Base-by-base conservation (phyloP, 352 stramenopile species). In the Blastocystis sp. region DNA sequence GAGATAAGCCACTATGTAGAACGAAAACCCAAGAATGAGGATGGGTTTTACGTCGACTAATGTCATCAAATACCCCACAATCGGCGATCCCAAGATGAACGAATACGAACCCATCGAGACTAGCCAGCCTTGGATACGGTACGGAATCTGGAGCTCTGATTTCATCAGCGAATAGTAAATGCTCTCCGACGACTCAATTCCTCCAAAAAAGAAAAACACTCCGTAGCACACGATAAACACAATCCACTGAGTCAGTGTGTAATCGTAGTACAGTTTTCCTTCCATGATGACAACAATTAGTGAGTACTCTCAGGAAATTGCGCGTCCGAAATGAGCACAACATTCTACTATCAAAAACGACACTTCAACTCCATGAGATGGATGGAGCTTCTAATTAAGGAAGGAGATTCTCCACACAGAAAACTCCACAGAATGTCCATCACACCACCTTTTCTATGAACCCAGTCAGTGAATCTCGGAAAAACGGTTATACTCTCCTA, bases 171-270 rank as follows among this genome's bases (percentile, higher is more conserved):
- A 54, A 64, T 81, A 81, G 48, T 81, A 81, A 42, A 81, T 51
- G n/a, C 69, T 40, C 69, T 81, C 16, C 21, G 69, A 81, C 8
- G 69, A 38, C 27, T 81, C 69, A 38, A 81, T 64, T 6, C 18
- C 69, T 29, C 69, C 69, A 65, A 81, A 81, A 42, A 81, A 36
- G 69, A 81, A 81, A n/a, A 65, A 81, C n/a, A 81, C 56, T 1
- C 24, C 29, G 24, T 81, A 81, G 21, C 69, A 63, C 2, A 64
- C 46, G 21, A 81, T 42, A n/a, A 81, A 24, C 14, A 21, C 34
- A 21, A 64, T 11, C 69, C 69, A 81, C 46, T 81, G 40, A 27
- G 21, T 42, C 32, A 48, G 48, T 29, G 69, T 38, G 42, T 81
- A 81, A 9, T 27, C 69, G 27, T 65, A 81, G 34, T 38, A 63